Percentiles rank a stretch among this genome's conserved stretches.
These are phyloP conservation scores for Cladophialophora psammophila DNA, from an alignment of 2,329 filamentous ascomycete genomes.

Conservation along the genomic window DNA sequence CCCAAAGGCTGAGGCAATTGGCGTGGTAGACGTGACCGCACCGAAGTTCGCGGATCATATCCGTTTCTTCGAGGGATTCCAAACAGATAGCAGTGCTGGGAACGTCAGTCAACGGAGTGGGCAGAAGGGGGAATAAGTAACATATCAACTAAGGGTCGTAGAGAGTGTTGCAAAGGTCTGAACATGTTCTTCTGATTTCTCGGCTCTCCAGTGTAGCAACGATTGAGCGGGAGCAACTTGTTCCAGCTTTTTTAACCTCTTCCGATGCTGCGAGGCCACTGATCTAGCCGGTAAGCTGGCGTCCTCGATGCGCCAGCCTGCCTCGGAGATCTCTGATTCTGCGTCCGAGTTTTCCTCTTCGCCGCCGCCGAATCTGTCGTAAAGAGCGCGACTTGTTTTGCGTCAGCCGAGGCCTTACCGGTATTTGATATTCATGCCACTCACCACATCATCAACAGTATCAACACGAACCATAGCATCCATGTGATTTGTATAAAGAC, in stretches of 20 bases:
- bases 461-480: constrained; percentile 20
- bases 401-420: background rate
- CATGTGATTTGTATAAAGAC: constrained; percentile 19
- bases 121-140: background rate
- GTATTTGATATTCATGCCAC: background rate
- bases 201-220: constrained; percentile 30
- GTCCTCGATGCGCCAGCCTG: constrained; percentile 31
- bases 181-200: constrained; percentile 28
- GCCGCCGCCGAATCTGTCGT: constrained; percentile 9
- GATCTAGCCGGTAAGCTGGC: constrained; percentile 7
- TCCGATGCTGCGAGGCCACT: constrained; percentile 28
- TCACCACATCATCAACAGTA: constrained; percentile 19
- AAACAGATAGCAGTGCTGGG: constrained; percentile 34
- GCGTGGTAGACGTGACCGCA: constrained; percentile 36
- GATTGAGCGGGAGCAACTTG: constrained; percentile 33
- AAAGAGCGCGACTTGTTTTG: constrained; percentile 20
- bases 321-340: constrained; percentile 25
- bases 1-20: constrained; percentile 33
- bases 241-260: constrained; percentile 33
- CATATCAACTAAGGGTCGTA: constrained; percentile 31
- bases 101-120: constrained; percentile 21
- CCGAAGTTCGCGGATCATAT: constrained; percentile 33
- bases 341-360: constrained; percentile 28
- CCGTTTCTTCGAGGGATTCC: constrained; percentile 33
- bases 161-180: constrained; percentile 34